Percentiles rank a stretch among this genome's conserved stretches.
Evolutionary conservation across 2,329 filamentous ascomycete species (phyloP).

Genomic region (Fusarium sublunatum): DNA sequence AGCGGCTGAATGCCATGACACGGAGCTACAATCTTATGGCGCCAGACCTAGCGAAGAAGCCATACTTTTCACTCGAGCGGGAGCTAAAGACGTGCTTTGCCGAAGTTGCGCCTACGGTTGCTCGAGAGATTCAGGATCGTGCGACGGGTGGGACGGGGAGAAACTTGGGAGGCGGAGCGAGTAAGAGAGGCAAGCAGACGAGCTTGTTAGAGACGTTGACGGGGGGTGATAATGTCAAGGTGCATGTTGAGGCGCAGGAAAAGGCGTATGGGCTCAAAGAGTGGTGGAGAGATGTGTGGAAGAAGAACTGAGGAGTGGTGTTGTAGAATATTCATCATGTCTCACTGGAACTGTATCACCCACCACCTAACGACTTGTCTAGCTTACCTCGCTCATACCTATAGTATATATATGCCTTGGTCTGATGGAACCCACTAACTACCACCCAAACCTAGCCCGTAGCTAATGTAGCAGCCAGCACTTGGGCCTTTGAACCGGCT

Average conservation of each 20-base stretch:
- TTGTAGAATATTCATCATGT: not conserved
- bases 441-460: not conserved
- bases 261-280: conserved; percentile 88
- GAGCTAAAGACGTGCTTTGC: conserved; percentile 86
- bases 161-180: conserved; percentile 45
- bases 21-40: conserved; percentile 96
- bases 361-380: not conserved
- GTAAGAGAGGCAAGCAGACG: conserved; percentile 50
- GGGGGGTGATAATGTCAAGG: conserved; percentile 61
- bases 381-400: not conserved
- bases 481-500: not conserved
- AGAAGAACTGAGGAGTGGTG: conserved; percentile 40
- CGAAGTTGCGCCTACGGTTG: conserved; percentile 82
- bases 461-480: not conserved
- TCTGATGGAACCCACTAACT: not conserved
- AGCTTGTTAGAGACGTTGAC: conserved; percentile 72
- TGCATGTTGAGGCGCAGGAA: conserved; percentile 78
- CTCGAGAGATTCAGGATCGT: conserved; percentile 77
- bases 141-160: conserved; percentile 60
- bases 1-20: conserved; percentile 81
- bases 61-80: conserved; percentile 85
- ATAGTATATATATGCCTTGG: not conserved
- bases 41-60: conserved; percentile 90
- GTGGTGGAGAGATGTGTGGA: conserved; percentile 87
- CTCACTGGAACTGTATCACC: not conserved